Base-by-base conservation (phyloP, 768 basidiomycete species). In the Astraeus odoratus region DNA sequence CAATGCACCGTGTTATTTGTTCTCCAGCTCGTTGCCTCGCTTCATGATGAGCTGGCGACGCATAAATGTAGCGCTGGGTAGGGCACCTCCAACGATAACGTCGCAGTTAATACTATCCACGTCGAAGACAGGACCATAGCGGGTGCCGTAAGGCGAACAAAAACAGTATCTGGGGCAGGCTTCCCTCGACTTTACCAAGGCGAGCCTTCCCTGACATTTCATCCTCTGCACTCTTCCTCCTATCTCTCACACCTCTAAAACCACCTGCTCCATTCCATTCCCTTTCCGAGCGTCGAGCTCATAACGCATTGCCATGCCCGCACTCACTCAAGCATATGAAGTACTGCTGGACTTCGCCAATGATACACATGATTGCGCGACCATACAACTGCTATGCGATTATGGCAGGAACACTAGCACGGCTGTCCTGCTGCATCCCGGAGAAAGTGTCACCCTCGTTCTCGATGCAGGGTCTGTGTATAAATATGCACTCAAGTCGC, bases 381-480 rank as follows among this genome's bases (percentile, higher is more conserved):
- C 81, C 34, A 67, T 85, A 29, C 81, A 85, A 58, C 71, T 81
- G 24, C 64, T 81, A 48, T 72, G 75, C 27, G 76, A 84, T 63
- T 84, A 84, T 51, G 81, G 79, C 37, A 69, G 74, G 42, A 71
- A 71, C 40, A 64, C 73, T 13, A 72, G 72, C 42, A 69, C 75
- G 41, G 70, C 76, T 48, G 71, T 82, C 37, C 57, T 83, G 22
- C 67, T 86, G 31, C 70, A 75, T 47, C 81, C 82, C 4, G 70
- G 75, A 39, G 82, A 86, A 57, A 75, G 72, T 34, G 67, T 86
- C 44, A 79, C 80, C 25, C 70, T 84, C 47, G 72, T 86, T 48
- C 72, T 86, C 51, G 81, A 83, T 55, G 80, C 83, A 16, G 83
- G 83, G 5, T 73, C 74, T 18, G 65, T 77, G 30, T 86, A 86